A percentile compares a stretch with the other conserved stretches of the same genome.
Evolutionary conservation across 2,329 filamentous ascomycete species (phyloP).

Genomic region (Akanthomyces uredinophilus): DNA sequence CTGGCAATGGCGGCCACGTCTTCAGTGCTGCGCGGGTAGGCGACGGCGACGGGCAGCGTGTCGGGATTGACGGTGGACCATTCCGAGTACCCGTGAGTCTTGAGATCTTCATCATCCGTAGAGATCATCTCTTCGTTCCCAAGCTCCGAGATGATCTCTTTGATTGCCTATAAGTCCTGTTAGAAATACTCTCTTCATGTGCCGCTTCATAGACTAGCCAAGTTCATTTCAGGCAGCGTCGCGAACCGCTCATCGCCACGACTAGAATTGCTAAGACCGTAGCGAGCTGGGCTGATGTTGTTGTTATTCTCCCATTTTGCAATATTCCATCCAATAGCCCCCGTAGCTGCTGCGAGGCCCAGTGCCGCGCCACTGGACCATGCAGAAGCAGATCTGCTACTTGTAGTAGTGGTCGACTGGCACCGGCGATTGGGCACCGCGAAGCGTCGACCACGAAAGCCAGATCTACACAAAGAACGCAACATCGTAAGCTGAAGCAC

Average conservation of each 20-base stretch:
- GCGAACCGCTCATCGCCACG: conserved; percentile 33
- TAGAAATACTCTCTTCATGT: not conserved
- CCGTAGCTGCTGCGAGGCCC: conserved; percentile 34
- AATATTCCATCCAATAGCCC: conserved; percentile 37
- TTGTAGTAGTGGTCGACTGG: not conserved
- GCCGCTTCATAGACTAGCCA: conserved; percentile 24
- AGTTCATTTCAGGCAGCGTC: conserved; percentile 38
- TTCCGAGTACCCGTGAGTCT: conserved; percentile 60
- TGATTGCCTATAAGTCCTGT: conserved; percentile 42
- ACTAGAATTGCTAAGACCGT: conserved; percentile 16
- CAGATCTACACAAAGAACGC: not conserved
- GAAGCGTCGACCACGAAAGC: not conserved
- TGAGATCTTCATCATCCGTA: conserved; percentile 57
- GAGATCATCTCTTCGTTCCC: conserved; percentile 53
- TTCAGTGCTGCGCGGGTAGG: conserved; percentile 56
- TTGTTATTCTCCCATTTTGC: conserved; percentile 25
- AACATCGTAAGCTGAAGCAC: not conserved
- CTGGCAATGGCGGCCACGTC: conserved; percentile 57
- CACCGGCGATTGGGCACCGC: not conserved
- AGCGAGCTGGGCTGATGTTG: not conserved
- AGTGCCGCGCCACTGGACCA: conserved; percentile 31
- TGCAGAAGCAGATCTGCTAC: not conserved
- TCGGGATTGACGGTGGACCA: conserved; percentile 61
- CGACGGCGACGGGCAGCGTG: conserved; percentile 57
- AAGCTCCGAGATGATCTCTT: conserved; percentile 47